Evolutionary conservation across 208 protist genomes (phyloP), one percentile per base, ranked within the genome.

Genomic region (Herpetomonas muscarum): DNA sequence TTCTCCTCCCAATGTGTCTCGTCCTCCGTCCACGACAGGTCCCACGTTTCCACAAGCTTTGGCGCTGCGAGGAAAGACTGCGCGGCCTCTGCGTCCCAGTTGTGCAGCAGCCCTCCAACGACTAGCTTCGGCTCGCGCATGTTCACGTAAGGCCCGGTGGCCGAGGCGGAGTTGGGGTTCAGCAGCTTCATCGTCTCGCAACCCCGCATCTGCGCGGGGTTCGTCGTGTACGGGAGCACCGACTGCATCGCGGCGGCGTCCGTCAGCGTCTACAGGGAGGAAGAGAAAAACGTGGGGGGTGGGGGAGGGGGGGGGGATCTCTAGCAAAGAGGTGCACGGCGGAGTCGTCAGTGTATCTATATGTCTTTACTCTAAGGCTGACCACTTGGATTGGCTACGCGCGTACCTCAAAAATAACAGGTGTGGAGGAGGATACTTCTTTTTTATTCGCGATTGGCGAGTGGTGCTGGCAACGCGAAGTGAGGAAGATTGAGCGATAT

Each of bases 171-270:
- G 59, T 83, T 77, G 3, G 87, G 81, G 60, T 92, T 86, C 25
- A 94, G 46, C 45, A 92, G 65, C 53, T 81, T 82, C 64, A 94
- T 72, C 47, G 76, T 77, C 64, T 90, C 84, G 32, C 84, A 89
- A 0, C 79, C 76, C n/a, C 45, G 49, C 60, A 94, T 92, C 37
- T 83, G 82, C 51, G 80, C 55, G n/a, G 83, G 79, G 58, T 90
- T 84, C 0, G 79, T 76, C 12, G 87, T 94, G 70, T 94, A 94
- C 2, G 87, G 87, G 10, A 94, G 75, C 31, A 94, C 71, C 4
- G 74, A 73, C 44, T 94, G 79, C 87, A 94, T 93, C 22, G 15
- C 36, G 22, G 26, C 30, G 36, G 15, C 19, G 7, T 25, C 2
- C n/a, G n/a, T 0, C 41, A 6, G 3, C 41, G 37, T 34, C 21